Base-by-base conservation (phyloP, 768 basidiomycete genomes). In the Galerina sulciceps region DNA sequence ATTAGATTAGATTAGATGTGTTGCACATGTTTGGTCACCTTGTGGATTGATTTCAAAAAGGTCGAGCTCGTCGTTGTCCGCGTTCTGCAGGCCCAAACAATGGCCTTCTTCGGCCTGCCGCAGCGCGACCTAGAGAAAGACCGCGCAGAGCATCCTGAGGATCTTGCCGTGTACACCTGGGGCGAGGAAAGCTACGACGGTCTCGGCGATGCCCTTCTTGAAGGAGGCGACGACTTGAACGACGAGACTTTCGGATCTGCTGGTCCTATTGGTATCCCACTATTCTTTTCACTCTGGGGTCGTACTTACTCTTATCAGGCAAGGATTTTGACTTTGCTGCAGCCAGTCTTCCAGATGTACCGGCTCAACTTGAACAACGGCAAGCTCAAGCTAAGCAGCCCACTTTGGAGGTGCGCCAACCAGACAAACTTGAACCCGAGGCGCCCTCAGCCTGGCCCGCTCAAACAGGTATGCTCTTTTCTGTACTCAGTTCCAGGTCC, bases 221-320 rank as follows among this genome's bases (percentile, higher is more conserved):
- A 99, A 74, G 90, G 89, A 41, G 88, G 87, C 56, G 95, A 98
- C 79, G 95, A 96, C 65, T 71, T 96, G 65, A 99, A 99, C 75
- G 94, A 96, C 73, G 94, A 96, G 79, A 99, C 97, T 2, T 99
- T 99, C 76, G 97, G 96, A 31, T 83, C 76, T 40, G 63, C 77
- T 49, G 87, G 81, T 35, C 75, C 69, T 62, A 84, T 96, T 58
- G 93, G 95, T 95, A 71, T 81, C 90, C 46, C 37, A 18, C 35
- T 31, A 47, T 50, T 34, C 47, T 36, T 23, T 41, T 49, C 48
- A 43, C 47, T 37, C 10, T 17, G 11, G 49, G 45, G 46, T 23
- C 46, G 18, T 58, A 51, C 11, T 20, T 18, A 38, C 23, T 41
- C 42, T 42, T 53, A 54, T 61, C 62, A 95, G 94, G 91, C 71